A percentile compares a stretch with the other conserved stretches of the same genome.
phyloP scores from a whole-genome alignment of 495 filamentous ascomycete species.

The Daldinia caldariorum region DNA sequence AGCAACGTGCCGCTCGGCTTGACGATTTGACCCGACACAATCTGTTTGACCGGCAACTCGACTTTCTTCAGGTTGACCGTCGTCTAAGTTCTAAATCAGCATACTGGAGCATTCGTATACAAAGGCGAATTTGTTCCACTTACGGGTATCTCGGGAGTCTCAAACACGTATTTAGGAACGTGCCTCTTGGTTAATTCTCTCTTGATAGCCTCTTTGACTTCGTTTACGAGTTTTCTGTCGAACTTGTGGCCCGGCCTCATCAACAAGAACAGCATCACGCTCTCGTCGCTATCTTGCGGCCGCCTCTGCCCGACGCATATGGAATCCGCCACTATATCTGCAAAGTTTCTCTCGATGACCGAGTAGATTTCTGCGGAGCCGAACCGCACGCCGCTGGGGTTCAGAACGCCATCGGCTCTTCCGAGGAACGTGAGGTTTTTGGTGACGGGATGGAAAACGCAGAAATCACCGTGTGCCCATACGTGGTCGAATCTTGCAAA shows the following conservation, averaged over 20 bases:
- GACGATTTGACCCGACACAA: conserved; percentile 77
- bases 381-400: conserved; percentile 87
- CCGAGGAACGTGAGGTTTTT: conserved; percentile 74
- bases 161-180: conserved; percentile 81
- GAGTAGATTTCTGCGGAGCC: conserved; percentile 84
- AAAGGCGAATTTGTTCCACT: conserved; percentile 45
- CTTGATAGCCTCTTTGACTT: conserved; percentile 70
- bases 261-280: conserved; percentile 77
- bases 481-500: conserved; percentile 77
- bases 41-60: conserved; percentile 85
- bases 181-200: conserved; percentile 73
- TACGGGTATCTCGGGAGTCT: conserved; percentile 82
- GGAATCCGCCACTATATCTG: conserved; percentile 68
- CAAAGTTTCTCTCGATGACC: conserved; percentile 74
- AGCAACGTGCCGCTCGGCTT: conserved; percentile 80
- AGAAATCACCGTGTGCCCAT: conserved; percentile 86
- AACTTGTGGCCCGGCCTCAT: conserved; percentile 71
- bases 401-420: conserved; percentile 88
- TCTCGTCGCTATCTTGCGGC: conserved; percentile 74
- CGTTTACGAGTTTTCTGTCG: conserved; percentile 62
- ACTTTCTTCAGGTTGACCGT: conserved; percentile 90
- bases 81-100: conserved; percentile 58
- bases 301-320: conserved; percentile 81
- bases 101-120: not conserved
- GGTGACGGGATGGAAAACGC: conserved; percentile 73